These are phyloP conservation scores for Panicum hallii DNA, from an alignment of 202 grass and related monocot genomes.

Conservation along the genomic window DNA sequence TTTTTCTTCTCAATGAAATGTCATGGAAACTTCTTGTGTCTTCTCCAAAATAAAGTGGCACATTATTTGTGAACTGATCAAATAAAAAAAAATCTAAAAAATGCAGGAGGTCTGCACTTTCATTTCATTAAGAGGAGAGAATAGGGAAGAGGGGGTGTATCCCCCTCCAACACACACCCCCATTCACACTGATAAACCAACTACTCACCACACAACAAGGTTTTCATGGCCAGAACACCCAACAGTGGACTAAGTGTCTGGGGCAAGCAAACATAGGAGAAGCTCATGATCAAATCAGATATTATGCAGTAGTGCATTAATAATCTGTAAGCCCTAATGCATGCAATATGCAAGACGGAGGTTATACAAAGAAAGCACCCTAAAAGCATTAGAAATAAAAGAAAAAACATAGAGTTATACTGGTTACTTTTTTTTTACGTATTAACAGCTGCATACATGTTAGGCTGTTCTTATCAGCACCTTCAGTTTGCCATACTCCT, in stretches of 20 bases:
- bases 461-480: constrained; percentile 2
- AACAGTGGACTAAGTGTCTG: too few relatives aligned
- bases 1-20: background rate
- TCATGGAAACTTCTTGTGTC: background rate
- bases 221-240: too few relatives aligned
- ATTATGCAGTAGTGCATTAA: background rate
- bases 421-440: background rate
- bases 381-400: background rate
- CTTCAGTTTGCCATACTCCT: background rate
- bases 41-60: background rate
- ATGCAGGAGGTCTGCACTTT: too few relatives aligned
- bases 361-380: constrained; percentile 34
- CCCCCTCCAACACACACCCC: too few relatives aligned
- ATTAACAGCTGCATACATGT: background rate
- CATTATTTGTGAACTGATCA: background rate
- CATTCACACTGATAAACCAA: too few relatives aligned
- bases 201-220: too few relatives aligned
- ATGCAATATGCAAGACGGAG: background rate
- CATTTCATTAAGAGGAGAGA: too few relatives aligned
- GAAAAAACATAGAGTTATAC: background rate
- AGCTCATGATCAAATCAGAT: background rate
- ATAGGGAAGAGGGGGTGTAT: too few relatives aligned
- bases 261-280: too few relatives aligned
- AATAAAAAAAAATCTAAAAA: too few relatives aligned
- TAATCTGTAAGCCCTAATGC: constrained; percentile 4